Evolutionary conservation across 2,329 filamentous ascomycete species (phyloP).

Genomic region (Thielaviopsis musarum): DNA sequence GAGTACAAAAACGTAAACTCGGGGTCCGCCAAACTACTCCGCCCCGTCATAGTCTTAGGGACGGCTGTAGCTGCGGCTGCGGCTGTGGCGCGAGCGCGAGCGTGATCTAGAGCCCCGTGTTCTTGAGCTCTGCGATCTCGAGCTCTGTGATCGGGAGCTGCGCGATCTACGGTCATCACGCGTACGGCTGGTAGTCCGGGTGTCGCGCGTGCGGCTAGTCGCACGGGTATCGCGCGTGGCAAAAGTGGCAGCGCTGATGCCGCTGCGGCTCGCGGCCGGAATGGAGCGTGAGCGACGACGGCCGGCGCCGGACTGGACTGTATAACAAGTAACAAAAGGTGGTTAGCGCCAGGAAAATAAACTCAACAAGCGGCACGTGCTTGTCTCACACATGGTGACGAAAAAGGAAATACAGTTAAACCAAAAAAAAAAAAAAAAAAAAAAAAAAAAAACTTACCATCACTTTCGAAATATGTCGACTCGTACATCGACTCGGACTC

Average conservation of each 20-base stretch:
- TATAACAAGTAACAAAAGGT: conserved; percentile 15
- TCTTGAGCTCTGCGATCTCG: neutral
- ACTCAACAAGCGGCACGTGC: neutral
- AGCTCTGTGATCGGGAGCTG: conserved; percentile 8
- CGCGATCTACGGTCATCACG: conserved; percentile 18
- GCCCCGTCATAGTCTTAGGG: neutral
- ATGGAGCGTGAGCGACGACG: conserved; percentile 10
- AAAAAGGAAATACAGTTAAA: neutral
- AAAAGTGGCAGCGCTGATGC: conserved; percentile 3
- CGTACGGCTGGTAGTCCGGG: conserved; percentile 17
- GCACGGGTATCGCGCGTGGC: conserved; percentile 6
- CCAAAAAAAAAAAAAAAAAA: neutral
- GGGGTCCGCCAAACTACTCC: neutral
- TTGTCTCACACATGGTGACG: neutral
- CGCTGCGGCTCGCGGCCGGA: neutral
- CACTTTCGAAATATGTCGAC: conserved; percentile 3
- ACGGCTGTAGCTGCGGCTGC: conserved; percentile 3
- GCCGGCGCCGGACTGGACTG: conserved; percentile 31
- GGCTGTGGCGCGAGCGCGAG: conserved; percentile 1
- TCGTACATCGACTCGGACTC: conserved; percentile 3
- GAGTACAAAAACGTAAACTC: too few relatives aligned
- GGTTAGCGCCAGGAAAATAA: neutral
- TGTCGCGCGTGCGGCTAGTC: conserved; percentile 8
- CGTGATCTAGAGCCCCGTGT: neutral
- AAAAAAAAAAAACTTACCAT: conserved; percentile 7